phyloP scores from a whole-genome alignment of 352 stramenopile genomes.

The Phytophthora hybrid region DNA sequence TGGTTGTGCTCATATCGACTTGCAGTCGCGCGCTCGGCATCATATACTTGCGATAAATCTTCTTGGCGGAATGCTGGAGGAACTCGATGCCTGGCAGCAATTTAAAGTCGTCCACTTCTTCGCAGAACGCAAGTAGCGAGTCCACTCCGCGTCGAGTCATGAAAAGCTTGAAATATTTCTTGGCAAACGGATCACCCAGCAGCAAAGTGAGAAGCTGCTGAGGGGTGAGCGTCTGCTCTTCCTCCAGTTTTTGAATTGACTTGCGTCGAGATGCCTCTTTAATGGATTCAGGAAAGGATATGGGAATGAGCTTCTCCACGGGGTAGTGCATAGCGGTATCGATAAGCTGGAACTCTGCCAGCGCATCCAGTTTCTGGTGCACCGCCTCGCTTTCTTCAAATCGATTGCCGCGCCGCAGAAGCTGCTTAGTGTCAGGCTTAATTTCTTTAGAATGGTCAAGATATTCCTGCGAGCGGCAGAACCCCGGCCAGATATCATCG shows the following conservation, averaged over 20 bases:
- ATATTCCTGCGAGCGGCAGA: constrained; percentile 78
- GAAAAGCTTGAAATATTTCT: constrained; percentile 83
- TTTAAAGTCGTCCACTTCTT: constrained; percentile 85
- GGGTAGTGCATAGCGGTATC: constrained; percentile 77
- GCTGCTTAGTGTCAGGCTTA: constrained; percentile 38
- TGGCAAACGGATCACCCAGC: constrained; percentile 63
- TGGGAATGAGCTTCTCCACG: constrained; percentile 76
- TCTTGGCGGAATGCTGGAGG: constrained; percentile 85
- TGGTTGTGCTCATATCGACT: constrained; percentile 85
- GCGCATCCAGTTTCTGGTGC: constrained; percentile 62
- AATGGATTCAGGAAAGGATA: constrained; percentile 36
- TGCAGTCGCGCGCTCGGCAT: constrained; percentile 77
- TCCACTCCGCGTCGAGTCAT: constrained; percentile 74
- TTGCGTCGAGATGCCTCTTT: not conserved
- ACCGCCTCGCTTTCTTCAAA: constrained; percentile 58
- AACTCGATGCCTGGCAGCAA: constrained; percentile 84
- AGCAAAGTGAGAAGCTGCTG: constrained; percentile 59
- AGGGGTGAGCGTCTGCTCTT: constrained; percentile 52
- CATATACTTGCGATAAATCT: constrained; percentile 90
- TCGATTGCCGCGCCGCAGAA: constrained; percentile 16
- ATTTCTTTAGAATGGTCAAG: constrained; percentile 64
- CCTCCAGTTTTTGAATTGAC: constrained; percentile 38
- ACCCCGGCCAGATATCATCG: constrained; percentile 72
- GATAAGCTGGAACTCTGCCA: constrained; percentile 80
- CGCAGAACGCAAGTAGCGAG: constrained; percentile 74